Base-by-base conservation (phyloP, 306 rosid genomes). In the Comarum palustre region DNA sequence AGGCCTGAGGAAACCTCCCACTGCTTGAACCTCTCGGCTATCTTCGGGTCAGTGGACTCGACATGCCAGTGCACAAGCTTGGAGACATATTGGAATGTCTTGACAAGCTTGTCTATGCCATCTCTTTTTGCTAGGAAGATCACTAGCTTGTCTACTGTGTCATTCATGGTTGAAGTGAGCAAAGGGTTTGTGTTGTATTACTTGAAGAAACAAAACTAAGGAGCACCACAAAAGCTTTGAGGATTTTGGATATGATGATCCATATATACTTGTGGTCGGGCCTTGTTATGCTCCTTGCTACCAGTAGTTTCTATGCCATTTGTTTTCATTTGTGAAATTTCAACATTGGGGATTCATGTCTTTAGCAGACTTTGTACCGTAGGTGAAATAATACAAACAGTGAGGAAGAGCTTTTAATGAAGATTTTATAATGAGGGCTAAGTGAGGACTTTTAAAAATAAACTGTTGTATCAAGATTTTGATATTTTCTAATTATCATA, bases 41-140 rank as follows among this genome's bases (percentile, higher is more conserved):
- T 57, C 31, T 81, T 78, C 0, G 90, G 96, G 32, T 76, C 67
- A 1, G 87, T 80, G 54, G 83, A 16, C 80, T 89, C 97, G 15
- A 75, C 81, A 13, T 79, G 91, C 92, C 91, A 91, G 83, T 91
- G 83, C n/a, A 81, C 90, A 7, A 94, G 87, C 88, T 94, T 94
- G 36, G 97, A 89, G 47, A 89, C 92, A 27, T 91, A 91, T 46
- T 94, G 97, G 76, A 94, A 91, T 17, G 98, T 91, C 86, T 94
- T 94, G 43, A 94, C 97, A 8, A 94, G 95, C 87, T 94, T 94
- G 95, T 94, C 98, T n/a, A 91, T 91, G 69, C 97, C 96, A 67
- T 94, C 98, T 82, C 98, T 79, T 78, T 94, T 94, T 27, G 97
- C 97, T 45, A 94, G 81, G 83, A 91, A 94, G 86, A 94, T 77